phyloP scores from a whole-genome alignment of 1,284 basidiomycete species.

The Apiotrichum brassicae region DNA sequence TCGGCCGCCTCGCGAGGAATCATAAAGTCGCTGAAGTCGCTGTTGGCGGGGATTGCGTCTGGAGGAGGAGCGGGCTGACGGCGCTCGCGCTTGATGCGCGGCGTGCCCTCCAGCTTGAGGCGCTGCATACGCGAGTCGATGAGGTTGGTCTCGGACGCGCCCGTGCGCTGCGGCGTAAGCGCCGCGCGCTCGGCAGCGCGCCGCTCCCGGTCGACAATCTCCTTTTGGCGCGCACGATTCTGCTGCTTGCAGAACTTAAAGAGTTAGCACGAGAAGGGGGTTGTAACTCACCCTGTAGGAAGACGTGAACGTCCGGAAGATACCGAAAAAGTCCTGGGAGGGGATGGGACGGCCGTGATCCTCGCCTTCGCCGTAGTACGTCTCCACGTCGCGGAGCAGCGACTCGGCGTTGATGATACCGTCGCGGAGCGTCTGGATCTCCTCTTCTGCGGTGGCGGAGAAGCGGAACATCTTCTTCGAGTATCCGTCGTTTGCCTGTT shows the following conservation, averaged over 20 bases:
- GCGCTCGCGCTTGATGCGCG: constrained; percentile 49
- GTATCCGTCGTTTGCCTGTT: constrained; percentile 65
- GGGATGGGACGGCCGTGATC: constrained; percentile 51
- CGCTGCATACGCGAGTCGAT: constrained; percentile 66
- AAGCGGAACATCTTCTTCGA: constrained; percentile 86
- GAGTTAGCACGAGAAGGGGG: background rate
- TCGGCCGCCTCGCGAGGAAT: constrained; percentile 39
- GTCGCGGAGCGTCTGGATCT: constrained; percentile 74
- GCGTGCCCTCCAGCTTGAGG: constrained; percentile 60
- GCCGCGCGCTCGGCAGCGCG: constrained; percentile 37
- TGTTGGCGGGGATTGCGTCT: constrained; percentile 43
- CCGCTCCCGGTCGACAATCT: constrained; percentile 40
- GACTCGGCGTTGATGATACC: constrained; percentile 75
- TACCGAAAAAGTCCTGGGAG: constrained; percentile 73
- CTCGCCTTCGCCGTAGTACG: constrained; percentile 86
- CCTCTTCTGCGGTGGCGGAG: constrained; percentile 62
- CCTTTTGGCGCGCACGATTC: constrained; percentile 54
- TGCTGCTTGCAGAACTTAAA: constrained; percentile 74
- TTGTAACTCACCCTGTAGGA: constrained; percentile 66
- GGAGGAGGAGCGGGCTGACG: constrained; percentile 42
- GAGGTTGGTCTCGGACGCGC: constrained; percentile 53
- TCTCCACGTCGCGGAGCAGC: constrained; percentile 71
- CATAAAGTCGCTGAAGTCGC: constrained; percentile 49
- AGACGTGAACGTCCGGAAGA: constrained; percentile 90
- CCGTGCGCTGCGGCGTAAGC: constrained; percentile 43